Conservation (phyloP, 306 rosid genomes). For the Medicago lupulina region DNA sequence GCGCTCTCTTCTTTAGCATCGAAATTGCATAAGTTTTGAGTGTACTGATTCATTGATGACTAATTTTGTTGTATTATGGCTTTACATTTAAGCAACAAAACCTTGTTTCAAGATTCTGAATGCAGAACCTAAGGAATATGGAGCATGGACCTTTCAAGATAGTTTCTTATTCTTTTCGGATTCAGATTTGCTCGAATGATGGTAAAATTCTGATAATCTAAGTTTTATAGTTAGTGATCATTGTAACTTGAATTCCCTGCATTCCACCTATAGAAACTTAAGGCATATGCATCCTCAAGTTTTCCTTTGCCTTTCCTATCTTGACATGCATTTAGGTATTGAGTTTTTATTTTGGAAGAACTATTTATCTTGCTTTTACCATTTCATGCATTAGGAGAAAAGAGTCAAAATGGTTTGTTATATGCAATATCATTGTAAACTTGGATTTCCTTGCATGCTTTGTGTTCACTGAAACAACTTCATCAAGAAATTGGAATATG, state of each 20-base stretch:
- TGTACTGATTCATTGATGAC: too few species aligned
- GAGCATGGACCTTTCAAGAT: too few species aligned
- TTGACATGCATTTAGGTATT: slow-evolving; percentile 3
- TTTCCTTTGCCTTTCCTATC: neutral
- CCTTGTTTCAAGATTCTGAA: too few species aligned
- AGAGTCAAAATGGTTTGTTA: neutral
- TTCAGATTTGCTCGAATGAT: neutral
- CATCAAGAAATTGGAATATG: too few species aligned
- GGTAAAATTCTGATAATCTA: neutral
- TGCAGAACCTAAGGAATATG: too few species aligned
- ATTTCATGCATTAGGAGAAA: neutral
- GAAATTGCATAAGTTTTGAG: neutral
- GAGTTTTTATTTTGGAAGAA: neutral
- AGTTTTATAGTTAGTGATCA: slow-evolving; percentile 1
- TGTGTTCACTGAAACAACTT: too few species aligned
- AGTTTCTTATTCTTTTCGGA: neutral
- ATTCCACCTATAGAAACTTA: slow-evolving; percentile 6
- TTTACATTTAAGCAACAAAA: too few species aligned
- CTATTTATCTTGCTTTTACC: neutral
- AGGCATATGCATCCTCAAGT: slow-evolving; percentile 4
- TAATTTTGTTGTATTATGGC: too few species aligned
- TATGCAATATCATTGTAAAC: neutral
- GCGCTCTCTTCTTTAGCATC: neutral
- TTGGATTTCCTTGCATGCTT: neutral
- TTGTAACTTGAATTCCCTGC: slow-evolving; percentile 3